Evolutionary conservation across 129 eudicot species (phyloP), one percentile per base, ranked within the genome.

Genomic region (Scalesia atractyloides): DNA sequence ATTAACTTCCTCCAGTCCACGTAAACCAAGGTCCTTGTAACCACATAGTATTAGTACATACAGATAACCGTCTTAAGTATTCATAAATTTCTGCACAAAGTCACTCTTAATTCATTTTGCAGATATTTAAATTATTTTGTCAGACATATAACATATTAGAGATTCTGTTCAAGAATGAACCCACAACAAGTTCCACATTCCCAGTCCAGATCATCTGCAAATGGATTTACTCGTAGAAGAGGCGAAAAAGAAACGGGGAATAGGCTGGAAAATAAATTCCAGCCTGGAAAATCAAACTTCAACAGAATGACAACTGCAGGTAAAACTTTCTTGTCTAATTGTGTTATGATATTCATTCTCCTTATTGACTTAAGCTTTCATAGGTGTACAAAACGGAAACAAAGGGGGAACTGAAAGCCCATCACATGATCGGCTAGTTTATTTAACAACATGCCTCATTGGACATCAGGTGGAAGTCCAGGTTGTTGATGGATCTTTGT

Each of bases 381-480:
- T 85, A 87, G 91, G 84, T 73, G 69, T 81, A 7, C 64, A 57
- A 59, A 64, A 81, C 69, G 80, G 79, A 64, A 80, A 79, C 75
- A 88, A 81, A 88, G 87, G 84, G 58, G 89, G 86, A 59, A 75
- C 50, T 72, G 91, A 75, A 71, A 86, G 85, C 67, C 82, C 86
- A 66, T 82, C 88, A 61, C 86, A 80, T 59, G 96, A 94, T n/a
- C 84, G 97, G 9, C 83, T 94, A 22, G 84, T 94, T 80, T 94
- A 94, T 83, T 43, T 83, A 61, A 77, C 91, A 43, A 73, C 97
- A 66, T 86, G 96, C 73, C 87, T 94, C 61, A 84, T 94, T 66
- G 99, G 99, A 70, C 99, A 88, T 69, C 91, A 88, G 41, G 97
- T 94, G 71, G 97, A 94, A 63, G 95, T 94, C 74, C 99, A 94